Conservation (phyloP, 2,329 filamentous ascomycete genomes). For the Neobulgaria alba region DNA sequence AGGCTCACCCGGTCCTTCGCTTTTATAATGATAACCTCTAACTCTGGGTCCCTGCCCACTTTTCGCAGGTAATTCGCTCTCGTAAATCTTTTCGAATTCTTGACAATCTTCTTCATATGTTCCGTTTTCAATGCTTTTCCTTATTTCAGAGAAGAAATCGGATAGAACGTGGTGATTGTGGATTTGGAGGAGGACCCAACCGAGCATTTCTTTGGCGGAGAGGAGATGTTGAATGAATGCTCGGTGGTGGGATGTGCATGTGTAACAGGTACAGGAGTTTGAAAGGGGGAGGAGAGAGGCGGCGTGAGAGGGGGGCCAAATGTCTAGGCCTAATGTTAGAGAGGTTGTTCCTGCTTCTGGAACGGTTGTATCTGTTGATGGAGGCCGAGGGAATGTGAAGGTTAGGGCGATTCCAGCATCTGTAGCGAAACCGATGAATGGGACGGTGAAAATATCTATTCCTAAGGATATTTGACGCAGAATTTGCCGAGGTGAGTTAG, state of each 20-base stretch:
- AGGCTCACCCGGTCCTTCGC: conserved; percentile 49
- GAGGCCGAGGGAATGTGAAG: conserved; percentile 59
- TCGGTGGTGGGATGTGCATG: conserved; percentile 74
- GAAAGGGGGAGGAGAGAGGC: conserved; percentile 54
- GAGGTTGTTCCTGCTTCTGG: conserved; percentile 9
- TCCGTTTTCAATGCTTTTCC: conserved; percentile 49
- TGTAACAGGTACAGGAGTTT: conserved; percentile 65
- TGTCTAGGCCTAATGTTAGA: conserved; percentile 61
- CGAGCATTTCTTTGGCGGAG: conserved; percentile 89
- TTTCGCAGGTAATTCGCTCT: conserved; percentile 59
- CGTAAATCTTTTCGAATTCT: conserved; percentile 49
- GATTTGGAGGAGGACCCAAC: conserved; percentile 84
- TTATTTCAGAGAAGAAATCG: conserved; percentile 64
- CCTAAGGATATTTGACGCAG: conserved; percentile 69
- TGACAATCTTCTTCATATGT: conserved; percentile 48
- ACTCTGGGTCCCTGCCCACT: conserved; percentile 72
- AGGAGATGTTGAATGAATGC: conserved; percentile 86
- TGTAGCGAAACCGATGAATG: conserved; percentile 65
- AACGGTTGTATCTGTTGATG: conserved; percentile 7
- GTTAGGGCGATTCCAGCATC: conserved; percentile 79
- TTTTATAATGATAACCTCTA: conserved; percentile 75
- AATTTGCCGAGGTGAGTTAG: conserved; percentile 64
- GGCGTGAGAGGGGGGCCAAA: conserved; percentile 60
- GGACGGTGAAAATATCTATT: conserved; percentile 69
- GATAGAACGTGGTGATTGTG: conserved; percentile 76